A percentile compares a stretch with the other conserved stretches of the same genome.
Evolutionary conservation across 31 red algal species (phyloP).

Genomic region (Asparagopsis taxiformis): DNA sequence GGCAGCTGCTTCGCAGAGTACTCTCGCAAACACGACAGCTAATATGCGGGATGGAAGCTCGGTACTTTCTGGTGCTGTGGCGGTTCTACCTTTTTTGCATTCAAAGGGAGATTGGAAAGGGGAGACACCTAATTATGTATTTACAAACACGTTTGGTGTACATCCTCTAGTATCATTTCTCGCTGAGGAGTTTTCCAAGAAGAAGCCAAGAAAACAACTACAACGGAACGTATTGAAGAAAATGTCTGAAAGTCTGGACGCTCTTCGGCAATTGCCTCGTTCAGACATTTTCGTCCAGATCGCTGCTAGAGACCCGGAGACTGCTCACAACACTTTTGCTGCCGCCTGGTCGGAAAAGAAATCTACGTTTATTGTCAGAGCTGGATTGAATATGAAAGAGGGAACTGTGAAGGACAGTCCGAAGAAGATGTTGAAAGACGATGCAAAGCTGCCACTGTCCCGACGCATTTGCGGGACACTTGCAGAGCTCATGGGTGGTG

Average conservation of each 20-base stretch:
- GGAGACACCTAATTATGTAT: slow-evolving; percentile 24
- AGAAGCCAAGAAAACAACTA: slow-evolving; percentile 21
- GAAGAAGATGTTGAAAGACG: neutral
- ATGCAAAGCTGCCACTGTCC: slow-evolving; percentile 14
- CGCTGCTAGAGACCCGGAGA: slow-evolving; percentile 23
- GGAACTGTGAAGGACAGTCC: too few relatives aligned
- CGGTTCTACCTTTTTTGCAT: slow-evolving; percentile 31
- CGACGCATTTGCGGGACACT: slow-evolving; percentile 8
- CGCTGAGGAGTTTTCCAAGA: slow-evolving; percentile 21
- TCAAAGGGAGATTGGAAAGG: neutral
- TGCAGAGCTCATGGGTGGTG: neutral
- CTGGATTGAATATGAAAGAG: neutral
- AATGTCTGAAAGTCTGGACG: slow-evolving; percentile 11
- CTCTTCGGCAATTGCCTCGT: slow-evolving; percentile 6
- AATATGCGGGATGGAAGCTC: slow-evolving; percentile 40
- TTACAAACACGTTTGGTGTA: slow-evolving; percentile 24
- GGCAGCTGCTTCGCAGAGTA: slow-evolving; percentile 39
- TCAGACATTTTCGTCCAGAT: slow-evolving; percentile 47
- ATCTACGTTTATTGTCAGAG: too few relatives aligned
- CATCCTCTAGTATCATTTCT: slow-evolving; percentile 20
- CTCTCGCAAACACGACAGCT: slow-evolving; percentile 26
- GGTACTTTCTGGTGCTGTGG: slow-evolving; percentile 22
- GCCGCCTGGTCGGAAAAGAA: slow-evolving; percentile 11
- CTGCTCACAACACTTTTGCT: slow-evolving; percentile 15
- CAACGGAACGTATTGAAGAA: slow-evolving; percentile 4